Base-by-base conservation (phyloP, 2,329 filamentous ascomycete genomes). In the Trichoderma hamatum region DNA sequence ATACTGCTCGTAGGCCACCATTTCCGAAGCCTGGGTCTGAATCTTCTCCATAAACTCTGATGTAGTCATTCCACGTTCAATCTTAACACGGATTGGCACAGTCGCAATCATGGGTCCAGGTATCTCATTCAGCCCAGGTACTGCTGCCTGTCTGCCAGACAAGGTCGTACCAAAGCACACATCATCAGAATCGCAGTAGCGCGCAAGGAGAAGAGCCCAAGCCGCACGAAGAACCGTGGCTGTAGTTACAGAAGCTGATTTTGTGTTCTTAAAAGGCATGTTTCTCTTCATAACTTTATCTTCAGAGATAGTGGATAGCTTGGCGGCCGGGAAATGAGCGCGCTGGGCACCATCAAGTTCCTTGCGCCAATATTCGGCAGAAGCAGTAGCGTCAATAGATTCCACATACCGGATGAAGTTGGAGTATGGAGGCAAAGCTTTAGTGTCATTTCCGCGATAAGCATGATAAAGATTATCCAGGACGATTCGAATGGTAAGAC, bases 341-440 rank as follows among this genome's bases (percentile, higher is more conserved):
- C 49, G 46, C 59, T 71, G 70, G 13, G 63, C 72, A 13, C 64
- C 69, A 24, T 69, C 39, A n/a, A 74, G 70, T 11, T 70, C 67
- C n/a, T 60, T 62, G 34, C 62, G 66, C 72, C 72, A 74, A 55
- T 67, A 74, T 2, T 68, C n/a, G 14, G 32, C n/a, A 13, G 68
- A 67, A 11, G 56, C 55, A 19, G 51, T 19, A 11, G 56, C 14
- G n/a, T 70, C 56, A n/a, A 67, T 26, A 24, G 55, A 56, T 30
- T 69, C 67, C 2, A 56, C 70, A 21, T 71, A 56, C 11, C 54
- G 55, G 59, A 68, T 54, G 64, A 68, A 68, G 43, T 55, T 34
- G 19, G 43, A 66, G 13, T 66, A 59, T 3, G 55, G 49, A 3
- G 46, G 32, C 39, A 65, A 43, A 14, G 54, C 56, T 34, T 55